phyloP scores from a whole-genome alignment of 2,329 filamentous ascomycete species.

The Bipolaris gigantea region DNA sequence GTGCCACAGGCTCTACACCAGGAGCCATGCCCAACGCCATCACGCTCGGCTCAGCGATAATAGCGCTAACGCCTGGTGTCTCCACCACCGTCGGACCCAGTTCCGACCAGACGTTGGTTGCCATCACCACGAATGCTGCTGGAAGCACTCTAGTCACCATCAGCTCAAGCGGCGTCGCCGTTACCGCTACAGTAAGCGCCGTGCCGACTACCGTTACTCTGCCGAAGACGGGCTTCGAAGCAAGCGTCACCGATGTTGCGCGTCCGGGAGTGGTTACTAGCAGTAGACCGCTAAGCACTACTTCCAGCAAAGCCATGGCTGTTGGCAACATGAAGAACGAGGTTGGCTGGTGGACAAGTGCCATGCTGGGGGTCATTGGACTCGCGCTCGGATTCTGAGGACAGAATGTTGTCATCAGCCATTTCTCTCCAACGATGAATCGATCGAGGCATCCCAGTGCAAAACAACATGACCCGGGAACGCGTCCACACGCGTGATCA shows the following conservation, averaged over 20 bases:
- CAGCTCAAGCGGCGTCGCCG: constrained; percentile 31
- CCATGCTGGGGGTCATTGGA: constrained; percentile 12
- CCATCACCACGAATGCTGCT: constrained; percentile 25
- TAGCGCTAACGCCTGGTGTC: constrained; percentile 34
- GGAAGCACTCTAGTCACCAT: constrained; percentile 32
- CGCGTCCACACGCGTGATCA: too few relatives aligned
- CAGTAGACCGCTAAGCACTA: constrained; percentile 1
- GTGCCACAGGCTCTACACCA: constrained; percentile 5
- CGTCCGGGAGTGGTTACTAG: not conserved
- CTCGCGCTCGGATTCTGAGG: not conserved
- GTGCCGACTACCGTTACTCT: constrained; percentile 24
- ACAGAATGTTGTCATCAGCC: not conserved
- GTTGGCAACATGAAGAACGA: not conserved
- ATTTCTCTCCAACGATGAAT: not conserved
- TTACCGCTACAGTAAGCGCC: constrained; percentile 31
- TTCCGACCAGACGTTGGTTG: constrained; percentile 23
- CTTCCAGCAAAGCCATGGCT: constrained; percentile 8
- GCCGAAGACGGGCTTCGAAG: constrained; percentile 24
- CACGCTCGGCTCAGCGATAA: constrained; percentile 20
- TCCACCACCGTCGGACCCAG: constrained; percentile 28
- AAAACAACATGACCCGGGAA: too few relatives aligned
- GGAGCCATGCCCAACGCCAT: constrained; percentile 11
- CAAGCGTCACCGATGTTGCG: constrained; percentile 21
- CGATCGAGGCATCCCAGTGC: too few relatives aligned
- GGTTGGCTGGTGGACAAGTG: constrained; percentile 10